These are phyloP conservation scores for Malbranchea cinnamomea DNA, from an alignment of 2,329 filamentous ascomycete species.

Conservation along the genomic window DNA sequence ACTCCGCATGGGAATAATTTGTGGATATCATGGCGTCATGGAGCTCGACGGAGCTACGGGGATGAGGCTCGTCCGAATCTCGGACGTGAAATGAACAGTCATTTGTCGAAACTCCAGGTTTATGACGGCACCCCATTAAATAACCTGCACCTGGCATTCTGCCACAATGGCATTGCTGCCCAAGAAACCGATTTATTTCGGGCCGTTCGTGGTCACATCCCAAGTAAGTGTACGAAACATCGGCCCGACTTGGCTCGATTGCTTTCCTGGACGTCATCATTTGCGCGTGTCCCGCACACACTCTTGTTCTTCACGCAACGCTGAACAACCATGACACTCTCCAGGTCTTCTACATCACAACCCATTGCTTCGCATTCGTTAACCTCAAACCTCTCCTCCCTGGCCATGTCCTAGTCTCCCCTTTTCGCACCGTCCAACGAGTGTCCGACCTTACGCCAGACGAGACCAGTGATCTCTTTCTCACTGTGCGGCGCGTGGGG, in stretches of 20 bases:
- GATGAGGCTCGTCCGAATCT: too few species aligned
- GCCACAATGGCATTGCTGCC: slow-evolving; percentile 12
- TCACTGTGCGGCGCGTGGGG: slow-evolving; percentile 70
- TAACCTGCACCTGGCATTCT: too few species aligned
- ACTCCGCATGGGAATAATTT: too few species aligned
- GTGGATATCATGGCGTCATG: too few species aligned
- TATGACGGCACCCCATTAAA: too few species aligned
- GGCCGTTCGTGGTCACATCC: slow-evolving; percentile 58
- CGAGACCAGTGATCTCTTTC: slow-evolving; percentile 75
- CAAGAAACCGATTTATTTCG: slow-evolving; percentile 46
- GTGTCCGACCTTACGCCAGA: slow-evolving; percentile 56
- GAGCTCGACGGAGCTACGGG: too few species aligned
- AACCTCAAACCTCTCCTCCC: slow-evolving; percentile 91
- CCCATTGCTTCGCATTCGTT: slow-evolving; percentile 71
- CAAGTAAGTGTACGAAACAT: slow-evolving; percentile 38
- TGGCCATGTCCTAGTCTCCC: slow-evolving; percentile 84
- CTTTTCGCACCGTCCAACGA: slow-evolving; percentile 51
- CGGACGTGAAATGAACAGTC: too few species aligned
- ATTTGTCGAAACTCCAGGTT: too few species aligned
- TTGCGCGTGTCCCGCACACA: background rate
- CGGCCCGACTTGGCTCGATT: too few species aligned
- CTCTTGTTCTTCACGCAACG: slow-evolving; percentile 1
- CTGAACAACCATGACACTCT: background rate
- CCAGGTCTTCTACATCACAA: slow-evolving; percentile 76
- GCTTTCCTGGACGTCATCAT: too few species aligned